Conservation (phyloP, 164 flowering plant species). For the Magnolia officinalis region DNA sequence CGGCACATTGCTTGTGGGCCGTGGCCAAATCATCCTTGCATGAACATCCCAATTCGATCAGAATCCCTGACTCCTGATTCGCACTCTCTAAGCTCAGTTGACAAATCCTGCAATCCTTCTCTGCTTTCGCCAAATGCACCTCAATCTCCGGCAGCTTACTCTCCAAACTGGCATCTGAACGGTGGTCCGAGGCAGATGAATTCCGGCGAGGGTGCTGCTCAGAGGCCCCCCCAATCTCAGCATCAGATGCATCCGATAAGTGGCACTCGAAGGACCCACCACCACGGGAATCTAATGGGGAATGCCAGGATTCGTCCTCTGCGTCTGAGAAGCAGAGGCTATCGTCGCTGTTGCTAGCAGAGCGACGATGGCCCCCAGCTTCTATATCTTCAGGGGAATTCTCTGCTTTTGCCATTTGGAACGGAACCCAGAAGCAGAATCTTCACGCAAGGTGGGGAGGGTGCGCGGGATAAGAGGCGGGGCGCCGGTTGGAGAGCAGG, state of each 20-base stretch:
- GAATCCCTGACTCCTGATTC: slow-evolving; percentile 52
- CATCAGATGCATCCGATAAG: slow-evolving; percentile 39
- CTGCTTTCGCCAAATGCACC: slow-evolving; percentile 49
- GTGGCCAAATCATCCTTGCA: slow-evolving; percentile 90
- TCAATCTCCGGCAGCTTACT: slow-evolving; percentile 34
- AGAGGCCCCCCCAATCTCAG: slow-evolving; percentile 31
- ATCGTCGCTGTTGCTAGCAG: not conserved
- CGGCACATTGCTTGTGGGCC: slow-evolving; percentile 87
- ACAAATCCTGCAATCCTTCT: slow-evolving; percentile 86
- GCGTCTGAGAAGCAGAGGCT: slow-evolving; percentile 31
- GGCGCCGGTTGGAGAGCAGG: not conserved
- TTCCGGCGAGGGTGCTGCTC: slow-evolving; percentile 19
- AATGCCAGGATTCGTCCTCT: slow-evolving; percentile 39
- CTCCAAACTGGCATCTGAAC: slow-evolving; percentile 34
- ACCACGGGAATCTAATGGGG: slow-evolving; percentile 23
- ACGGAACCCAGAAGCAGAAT: not conserved
- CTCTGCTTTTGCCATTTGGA: slow-evolving; percentile 30
- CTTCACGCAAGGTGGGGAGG: not conserved
- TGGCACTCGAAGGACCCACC: slow-evolving; percentile 45
- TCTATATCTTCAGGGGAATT: slow-evolving; percentile 29
- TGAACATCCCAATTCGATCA: slow-evolving; percentile 82
- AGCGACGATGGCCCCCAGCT: slow-evolving; percentile 9
- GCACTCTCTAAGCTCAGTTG: slow-evolving; percentile 65
- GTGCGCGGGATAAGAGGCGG: not conserved
- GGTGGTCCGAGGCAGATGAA: slow-evolving; percentile 46